Conservation (phyloP, 768 basidiomycete genomes). For the Leccinellum rugosiceps region DNA sequence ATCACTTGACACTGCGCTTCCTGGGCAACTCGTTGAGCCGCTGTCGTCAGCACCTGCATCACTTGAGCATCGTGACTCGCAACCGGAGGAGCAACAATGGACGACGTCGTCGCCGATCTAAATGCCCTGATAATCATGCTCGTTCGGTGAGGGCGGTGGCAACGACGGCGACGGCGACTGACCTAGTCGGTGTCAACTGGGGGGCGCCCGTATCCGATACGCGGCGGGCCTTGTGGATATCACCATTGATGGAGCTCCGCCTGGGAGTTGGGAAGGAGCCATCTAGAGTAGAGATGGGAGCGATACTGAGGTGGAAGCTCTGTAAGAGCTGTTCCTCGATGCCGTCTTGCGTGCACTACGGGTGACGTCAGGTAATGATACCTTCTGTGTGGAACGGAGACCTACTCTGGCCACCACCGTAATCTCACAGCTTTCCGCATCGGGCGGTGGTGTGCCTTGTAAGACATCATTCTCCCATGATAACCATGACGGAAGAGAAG, state of each 20-base stretch:
- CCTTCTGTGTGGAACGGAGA: constrained; percentile 9
- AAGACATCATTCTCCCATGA: constrained; percentile 83
- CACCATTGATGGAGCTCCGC: constrained; percentile 47
- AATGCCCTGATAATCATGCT: constrained; percentile 19
- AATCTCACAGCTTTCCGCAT: constrained; percentile 73
- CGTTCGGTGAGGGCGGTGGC: constrained; percentile 6
- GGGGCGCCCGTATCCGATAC: constrained; percentile 38
- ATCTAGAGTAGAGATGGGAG: constrained; percentile 57
- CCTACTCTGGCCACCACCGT: constrained; percentile 73
- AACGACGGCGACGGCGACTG: not conserved
- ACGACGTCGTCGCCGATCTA: constrained; percentile 31
- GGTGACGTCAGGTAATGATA: constrained; percentile 11
- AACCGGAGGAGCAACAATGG: constrained; percentile 31
- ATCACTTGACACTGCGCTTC: constrained; percentile 69
- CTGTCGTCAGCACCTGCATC: constrained; percentile 71
- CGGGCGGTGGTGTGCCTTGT: constrained; percentile 73
- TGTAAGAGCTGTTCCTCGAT: constrained; percentile 66
- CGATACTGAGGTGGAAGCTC: constrained; percentile 69
- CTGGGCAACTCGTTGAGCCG: constrained; percentile 74
- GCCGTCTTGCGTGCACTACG: constrained; percentile 61
- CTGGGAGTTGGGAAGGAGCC: constrained; percentile 41
- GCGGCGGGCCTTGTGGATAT: constrained; percentile 40
- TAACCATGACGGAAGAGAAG: constrained; percentile 82
- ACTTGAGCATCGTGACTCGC: constrained; percentile 63
- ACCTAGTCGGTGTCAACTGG: constrained; percentile 33